Evolutionary conservation across 2,329 filamentous ascomycete species (phyloP), one percentile per base, ranked within the genome.

Genomic region (Botrytis hyacinthi): DNA sequence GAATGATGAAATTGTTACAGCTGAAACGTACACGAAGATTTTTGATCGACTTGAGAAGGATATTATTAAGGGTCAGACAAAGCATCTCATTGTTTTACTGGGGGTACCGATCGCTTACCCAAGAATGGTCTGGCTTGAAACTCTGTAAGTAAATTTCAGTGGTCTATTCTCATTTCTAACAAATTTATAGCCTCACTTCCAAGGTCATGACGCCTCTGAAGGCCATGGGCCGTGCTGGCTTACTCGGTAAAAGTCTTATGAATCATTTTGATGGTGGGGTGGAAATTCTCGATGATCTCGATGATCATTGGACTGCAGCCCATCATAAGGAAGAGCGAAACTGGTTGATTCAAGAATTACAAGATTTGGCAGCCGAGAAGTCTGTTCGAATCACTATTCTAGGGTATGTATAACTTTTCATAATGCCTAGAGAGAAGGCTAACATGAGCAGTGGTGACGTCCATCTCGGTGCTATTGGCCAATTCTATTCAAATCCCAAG

Each of bases 241-340:
- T 97, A 77, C 86, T 98, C 70, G 93, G 94, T 5, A 88, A 88
- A 74, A 87, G 87, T 20, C 89, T 97, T 61, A 86, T 97, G 57
- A 97, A 97, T 84, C 92, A 92, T 77, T 95, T 97, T 78, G 95
- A 98, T 79, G 94, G 94, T 35, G 94, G 94, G 29, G 92, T 96
- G 9, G 96, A 98, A 82, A 93, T 98, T 22, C 85, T 97, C 42
- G 95, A 97, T 80, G 94, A 97, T 78, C 84, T 97, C 16, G 95
- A 98, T 80, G 96, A 98, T 82, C 95, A 99, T 81, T 99, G 96
- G 96, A 98, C 95, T 0, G 93, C 95, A 54, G 97, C 94, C 81
- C 93, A 94, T 80, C 95, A 98, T 84, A 99, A 98, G 81, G 87
- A 90, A 40, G 96, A 99, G 83, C 90, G 96, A 69, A 93, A 91